Evolutionary conservation across 2,329 filamentous ascomycete species (phyloP).

Genomic region (Fusarium dimerum): DNA sequence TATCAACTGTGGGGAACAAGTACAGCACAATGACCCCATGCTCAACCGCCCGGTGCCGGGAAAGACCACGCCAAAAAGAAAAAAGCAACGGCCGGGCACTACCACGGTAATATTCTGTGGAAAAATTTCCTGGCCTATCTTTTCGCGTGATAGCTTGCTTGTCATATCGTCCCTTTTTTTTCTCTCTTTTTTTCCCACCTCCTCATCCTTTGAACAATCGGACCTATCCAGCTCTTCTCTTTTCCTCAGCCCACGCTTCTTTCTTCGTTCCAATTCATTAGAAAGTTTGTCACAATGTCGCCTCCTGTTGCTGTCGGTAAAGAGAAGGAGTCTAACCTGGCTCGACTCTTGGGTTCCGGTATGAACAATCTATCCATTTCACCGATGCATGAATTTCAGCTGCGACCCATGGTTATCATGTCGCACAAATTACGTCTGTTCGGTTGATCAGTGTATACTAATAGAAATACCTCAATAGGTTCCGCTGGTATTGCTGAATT

Average conservation of each 20-base stretch:
- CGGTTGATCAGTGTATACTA: constrained; percentile 7
- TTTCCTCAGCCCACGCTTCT: not conserved
- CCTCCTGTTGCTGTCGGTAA: constrained; percentile 49
- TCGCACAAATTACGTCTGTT: not conserved
- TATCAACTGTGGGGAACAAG: not conserved
- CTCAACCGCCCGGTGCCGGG: not conserved
- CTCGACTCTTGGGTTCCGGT: constrained; percentile 92
- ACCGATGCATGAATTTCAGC: constrained; percentile 1
- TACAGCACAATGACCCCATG: constrained; percentile 3
- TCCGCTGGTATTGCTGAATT: constrained; percentile 92
- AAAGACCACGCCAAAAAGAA: constrained; percentile 13
- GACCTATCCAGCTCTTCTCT: not conserved
- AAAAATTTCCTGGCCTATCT: constrained; percentile 27
- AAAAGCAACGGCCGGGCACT: constrained; percentile 17
- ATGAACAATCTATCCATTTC: constrained; percentile 25
- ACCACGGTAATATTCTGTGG: constrained; percentile 5
- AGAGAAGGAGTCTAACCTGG: constrained; percentile 85
- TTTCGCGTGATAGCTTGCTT: constrained; percentile 1
- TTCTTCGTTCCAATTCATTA: not conserved
- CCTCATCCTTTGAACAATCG: not conserved
- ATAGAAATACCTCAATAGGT: constrained; percentile 53
- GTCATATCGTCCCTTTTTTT: constrained; percentile 1
- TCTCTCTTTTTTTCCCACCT: no score
- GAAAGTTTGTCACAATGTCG: constrained; percentile 53
- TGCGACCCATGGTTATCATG: not conserved